Percentiles rank a stretch among this genome's conserved stretches.
Evolutionary conservation across 306 rosid species (phyloP).

Genomic region (Sicyos edulis): DNA sequence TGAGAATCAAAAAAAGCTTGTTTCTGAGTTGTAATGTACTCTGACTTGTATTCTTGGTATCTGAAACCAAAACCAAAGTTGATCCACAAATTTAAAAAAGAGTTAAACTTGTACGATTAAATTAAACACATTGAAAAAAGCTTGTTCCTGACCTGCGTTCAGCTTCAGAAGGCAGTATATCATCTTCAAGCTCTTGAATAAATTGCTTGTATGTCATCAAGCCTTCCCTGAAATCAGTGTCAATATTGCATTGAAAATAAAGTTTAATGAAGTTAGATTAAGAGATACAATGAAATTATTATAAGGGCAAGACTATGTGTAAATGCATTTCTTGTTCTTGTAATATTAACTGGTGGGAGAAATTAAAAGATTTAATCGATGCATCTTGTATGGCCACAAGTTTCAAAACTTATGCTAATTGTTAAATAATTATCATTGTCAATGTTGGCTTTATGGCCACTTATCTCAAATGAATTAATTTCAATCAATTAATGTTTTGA

Average conservation of each 20-base stretch:
- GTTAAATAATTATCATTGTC: background rate
- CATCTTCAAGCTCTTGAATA: slow-evolving; percentile 99
- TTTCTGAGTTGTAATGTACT: slow-evolving; percentile 90
- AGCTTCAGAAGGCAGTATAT: slow-evolving; percentile 87
- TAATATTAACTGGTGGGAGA: background rate
- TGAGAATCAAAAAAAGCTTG: slow-evolving; percentile 79
- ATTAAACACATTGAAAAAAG: background rate
- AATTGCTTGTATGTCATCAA: slow-evolving; percentile 95
- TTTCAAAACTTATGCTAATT: background rate
- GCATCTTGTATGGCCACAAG: background rate
- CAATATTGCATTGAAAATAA: slow-evolving; percentile 23
- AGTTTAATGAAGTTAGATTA: background rate
- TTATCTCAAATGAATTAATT: too few relatives aligned
- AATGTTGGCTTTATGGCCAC: too few relatives aligned
- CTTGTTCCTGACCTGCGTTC: slow-evolving; percentile 65
- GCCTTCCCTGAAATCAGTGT: slow-evolving; percentile 68
- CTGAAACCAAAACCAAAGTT: slow-evolving; percentile 31
- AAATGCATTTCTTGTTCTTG: background rate
- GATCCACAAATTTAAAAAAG: background rate
- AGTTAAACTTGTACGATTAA: background rate
- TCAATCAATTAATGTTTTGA: too few relatives aligned
- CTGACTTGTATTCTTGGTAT: slow-evolving; percentile 92
- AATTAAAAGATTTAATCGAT: background rate
- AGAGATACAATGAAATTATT: background rate
- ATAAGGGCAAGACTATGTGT: background rate